Evolutionary conservation across 208 protist species (phyloP).

Genomic region (Leishmania turanica): DNA sequence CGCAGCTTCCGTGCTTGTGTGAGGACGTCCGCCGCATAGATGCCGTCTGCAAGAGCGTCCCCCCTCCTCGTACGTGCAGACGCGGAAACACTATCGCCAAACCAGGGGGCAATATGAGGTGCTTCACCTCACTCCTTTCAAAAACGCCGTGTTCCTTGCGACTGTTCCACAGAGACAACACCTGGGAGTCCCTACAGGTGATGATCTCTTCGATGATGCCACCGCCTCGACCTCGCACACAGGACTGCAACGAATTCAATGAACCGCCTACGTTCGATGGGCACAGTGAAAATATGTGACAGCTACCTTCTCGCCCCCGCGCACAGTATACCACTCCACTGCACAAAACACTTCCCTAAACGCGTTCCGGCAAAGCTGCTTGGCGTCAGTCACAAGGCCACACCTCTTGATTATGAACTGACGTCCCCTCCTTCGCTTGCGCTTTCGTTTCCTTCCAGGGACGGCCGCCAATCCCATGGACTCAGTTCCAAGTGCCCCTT

Average conservation of each 20-base stretch:
- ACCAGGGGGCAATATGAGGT: neutral
- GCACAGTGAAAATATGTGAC: neutral
- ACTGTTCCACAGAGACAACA: neutral
- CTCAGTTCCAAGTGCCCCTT: neutral
- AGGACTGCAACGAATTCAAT: neutral
- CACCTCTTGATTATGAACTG: neutral
- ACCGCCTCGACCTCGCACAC: neutral
- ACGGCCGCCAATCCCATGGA: neutral
- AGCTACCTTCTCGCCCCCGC: neutral
- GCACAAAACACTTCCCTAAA: neutral
- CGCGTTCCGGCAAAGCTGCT: neutral
- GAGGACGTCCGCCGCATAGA: no score
- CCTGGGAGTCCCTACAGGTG: neutral
- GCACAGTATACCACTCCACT: neutral
- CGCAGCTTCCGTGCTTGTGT: no score
- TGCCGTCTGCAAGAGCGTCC: neutral
- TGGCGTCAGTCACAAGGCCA: neutral
- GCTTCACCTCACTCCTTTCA: neutral
- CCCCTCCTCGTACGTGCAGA: neutral
- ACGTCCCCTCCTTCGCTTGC: neutral
- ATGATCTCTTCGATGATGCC: neutral
- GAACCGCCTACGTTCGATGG: neutral
- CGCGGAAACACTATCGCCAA: neutral
- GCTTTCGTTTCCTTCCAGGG: neutral
- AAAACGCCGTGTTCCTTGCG: neutral